Conservation (phyloP, 2,329 filamentous ascomycete genomes). For the Dothidotthia symphoricarpi region DNA sequence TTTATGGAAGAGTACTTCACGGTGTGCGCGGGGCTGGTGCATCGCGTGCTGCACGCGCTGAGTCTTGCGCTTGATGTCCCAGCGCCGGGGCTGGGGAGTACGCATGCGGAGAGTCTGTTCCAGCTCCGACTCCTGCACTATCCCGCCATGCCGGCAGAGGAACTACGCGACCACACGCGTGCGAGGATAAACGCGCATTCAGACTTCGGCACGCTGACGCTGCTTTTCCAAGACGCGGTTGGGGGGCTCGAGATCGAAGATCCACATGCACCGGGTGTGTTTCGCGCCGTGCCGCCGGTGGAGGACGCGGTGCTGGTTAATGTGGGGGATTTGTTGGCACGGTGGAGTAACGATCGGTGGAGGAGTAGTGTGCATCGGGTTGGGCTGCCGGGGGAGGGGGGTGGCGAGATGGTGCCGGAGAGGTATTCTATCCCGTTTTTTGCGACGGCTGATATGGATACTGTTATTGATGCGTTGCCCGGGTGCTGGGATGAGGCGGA, state of each 20-base stretch:
- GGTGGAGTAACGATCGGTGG: constrained; percentile 42
- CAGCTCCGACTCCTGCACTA: constrained; percentile 44
- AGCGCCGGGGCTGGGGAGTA: constrained; percentile 16
- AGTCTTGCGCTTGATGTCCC: constrained; percentile 23
- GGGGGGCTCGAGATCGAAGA: constrained; percentile 43
- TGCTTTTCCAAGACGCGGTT: constrained; percentile 45
- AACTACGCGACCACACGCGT: constrained; percentile 24
- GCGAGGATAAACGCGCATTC: constrained; percentile 45
- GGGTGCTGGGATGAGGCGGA: constrained; percentile 27
- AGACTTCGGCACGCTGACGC: constrained; percentile 45
- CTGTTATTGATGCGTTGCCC: constrained; percentile 41
- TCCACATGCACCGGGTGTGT: constrained; percentile 26
- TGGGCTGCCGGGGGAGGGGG: constrained; percentile 23
- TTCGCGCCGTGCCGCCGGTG: constrained; percentile 31
- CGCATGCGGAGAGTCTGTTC: constrained; percentile 30
- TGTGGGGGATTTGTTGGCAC: constrained; percentile 42
- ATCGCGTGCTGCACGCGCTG: constrained; percentile 28
- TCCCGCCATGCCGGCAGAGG: constrained; percentile 29
- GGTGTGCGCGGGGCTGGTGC: constrained; percentile 19
- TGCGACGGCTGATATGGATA: constrained; percentile 40
- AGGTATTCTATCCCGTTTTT: constrained; percentile 47
- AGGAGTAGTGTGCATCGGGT: constrained; percentile 44
- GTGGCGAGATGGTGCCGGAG: constrained; percentile 26
- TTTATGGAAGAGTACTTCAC: constrained; percentile 32
- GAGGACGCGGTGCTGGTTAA: constrained; percentile 41